These are phyloP conservation scores for Terfezia claveryi DNA, from an alignment of 495 filamentous ascomycete species.

Conservation along the genomic window DNA sequence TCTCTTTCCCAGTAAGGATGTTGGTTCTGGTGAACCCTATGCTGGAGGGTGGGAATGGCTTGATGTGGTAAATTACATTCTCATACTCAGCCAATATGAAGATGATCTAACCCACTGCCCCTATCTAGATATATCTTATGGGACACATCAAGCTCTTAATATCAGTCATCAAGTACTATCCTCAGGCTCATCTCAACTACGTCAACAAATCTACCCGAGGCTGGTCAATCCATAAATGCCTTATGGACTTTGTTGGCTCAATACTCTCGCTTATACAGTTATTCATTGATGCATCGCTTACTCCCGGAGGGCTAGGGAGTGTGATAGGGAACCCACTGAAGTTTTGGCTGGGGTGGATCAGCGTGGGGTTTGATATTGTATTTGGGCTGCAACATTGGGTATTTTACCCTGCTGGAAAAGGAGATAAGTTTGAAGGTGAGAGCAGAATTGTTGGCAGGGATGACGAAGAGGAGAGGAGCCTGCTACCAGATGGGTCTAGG, in stretches of 20 bases:
- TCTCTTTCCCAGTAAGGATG: constrained; percentile 15
- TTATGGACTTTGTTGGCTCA: constrained; percentile 63
- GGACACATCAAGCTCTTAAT: constrained; percentile 81
- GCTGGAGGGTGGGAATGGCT: constrained; percentile 57
- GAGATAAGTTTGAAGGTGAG: not conserved
- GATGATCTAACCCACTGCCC: too few species aligned
- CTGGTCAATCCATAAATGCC: constrained; percentile 67
- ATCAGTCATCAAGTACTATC: constrained; percentile 76
- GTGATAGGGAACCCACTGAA: constrained; percentile 85
- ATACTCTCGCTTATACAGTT: constrained; percentile 62
- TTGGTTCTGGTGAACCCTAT: constrained; percentile 32
- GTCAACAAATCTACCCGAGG: constrained; percentile 61
- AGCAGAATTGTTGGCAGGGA: not conserved
- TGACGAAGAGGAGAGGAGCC: not conserved
- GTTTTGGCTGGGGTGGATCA: constrained; percentile 60
- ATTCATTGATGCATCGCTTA: constrained; percentile 60
- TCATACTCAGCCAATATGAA: too few species aligned
- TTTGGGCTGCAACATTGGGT: constrained; percentile 79
- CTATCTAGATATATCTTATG: constrained; percentile 37
- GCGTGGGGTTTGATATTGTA: constrained; percentile 59
- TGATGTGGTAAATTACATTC: constrained; percentile 58
- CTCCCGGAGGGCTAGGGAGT: constrained; percentile 49
- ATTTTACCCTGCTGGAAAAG: constrained; percentile 29
- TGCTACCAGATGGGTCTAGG: not conserved
- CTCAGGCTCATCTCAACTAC: constrained; percentile 67